Evolutionary conservation across 495 filamentous ascomycete species (phyloP).

Genomic region (Aspergillus haitiensis): DNA sequence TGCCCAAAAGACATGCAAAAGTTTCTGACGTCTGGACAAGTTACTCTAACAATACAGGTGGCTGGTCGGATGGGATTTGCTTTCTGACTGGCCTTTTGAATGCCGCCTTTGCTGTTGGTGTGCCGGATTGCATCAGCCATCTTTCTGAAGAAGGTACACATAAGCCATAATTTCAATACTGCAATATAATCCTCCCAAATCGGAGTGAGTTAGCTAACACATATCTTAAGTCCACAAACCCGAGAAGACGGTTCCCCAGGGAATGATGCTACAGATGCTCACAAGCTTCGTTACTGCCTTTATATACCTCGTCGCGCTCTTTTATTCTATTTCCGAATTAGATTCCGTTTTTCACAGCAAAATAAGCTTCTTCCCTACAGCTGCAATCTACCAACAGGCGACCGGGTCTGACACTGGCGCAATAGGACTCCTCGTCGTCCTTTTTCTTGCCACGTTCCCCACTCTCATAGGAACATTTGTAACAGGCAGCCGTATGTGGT

Average conservation of each 20-base stretch:
- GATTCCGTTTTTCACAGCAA: conserved; percentile 35
- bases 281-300: conserved; percentile 53
- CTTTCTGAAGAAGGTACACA: conserved; percentile 67
- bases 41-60: conserved; percentile 67
- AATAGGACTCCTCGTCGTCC: conserved; percentile 59
- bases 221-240: conserved; percentile 51
- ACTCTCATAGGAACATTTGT: conserved; percentile 67
- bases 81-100: conserved; percentile 79
- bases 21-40: conserved; percentile 46
- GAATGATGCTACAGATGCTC: conserved; percentile 49
- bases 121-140: conserved; percentile 73
- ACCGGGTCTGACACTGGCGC: conserved; percentile 65
- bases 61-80: conserved; percentile 65
- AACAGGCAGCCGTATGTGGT: conserved; percentile 73
- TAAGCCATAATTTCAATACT: not conserved
- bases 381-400: conserved; percentile 76
- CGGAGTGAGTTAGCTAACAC: not conserved
- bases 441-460: conserved; percentile 64
- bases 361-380: conserved; percentile 65
- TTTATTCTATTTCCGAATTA: conserved; percentile 52
- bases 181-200: not conserved
- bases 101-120: conserved; percentile 81
- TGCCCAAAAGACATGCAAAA: conserved; percentile 66
- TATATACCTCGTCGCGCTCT: conserved; percentile 52
- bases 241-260: conserved; percentile 50